Base-by-base conservation (phyloP, 2,329 filamentous ascomycete genomes). In the Rhinocladiella mackenziei region DNA sequence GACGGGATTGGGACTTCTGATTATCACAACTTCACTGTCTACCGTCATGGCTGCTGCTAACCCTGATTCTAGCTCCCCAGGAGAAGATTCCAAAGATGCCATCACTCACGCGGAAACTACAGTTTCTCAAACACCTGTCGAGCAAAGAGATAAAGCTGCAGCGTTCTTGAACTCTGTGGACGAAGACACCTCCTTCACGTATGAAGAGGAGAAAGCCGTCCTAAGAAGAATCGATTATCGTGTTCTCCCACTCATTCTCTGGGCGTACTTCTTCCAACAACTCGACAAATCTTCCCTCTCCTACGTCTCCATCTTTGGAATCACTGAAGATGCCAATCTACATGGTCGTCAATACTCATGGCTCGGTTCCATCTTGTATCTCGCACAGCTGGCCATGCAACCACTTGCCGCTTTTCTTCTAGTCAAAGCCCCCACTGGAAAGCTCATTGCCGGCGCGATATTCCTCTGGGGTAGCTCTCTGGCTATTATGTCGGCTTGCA, bases 331-430 rank as follows among this genome's bases (percentile, higher is more conserved):
- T 53, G 70, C 73, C 0, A 51, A 67, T 10, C 62, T 81, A 3
- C 55, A 66, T 23, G 73, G 67, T 15, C 51, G 61, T 3, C 60
- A 86, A 65, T 88, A 80, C 60, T 77, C 74, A 18, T 87, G 83
- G 83, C 68, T 87, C 39, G 83, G 80, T 0, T 84, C 81, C 9
- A 84, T 80, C 70, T 84, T 87, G 53, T 86, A 86, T 66, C 79
- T 86, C 49, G 80, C 77, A 38, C 79, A 86, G 14, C 68, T 87
- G 5, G 64, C 80, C 2, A 72, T 70, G 56, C 73, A 77, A 58
- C 73, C 72, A 3, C 51, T 72, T 6, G 65, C 74, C 4, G 71
- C 72, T 0, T 71, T 73, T 38, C 66, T 79, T 2, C 64, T 81
- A 28, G 77, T 81, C 45, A 79, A 77, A 54, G 64, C 81, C 2